phyloP scores from a whole-genome alignment of 139 green algal genomes.

The Chlamydomonas sp. region DNA sequence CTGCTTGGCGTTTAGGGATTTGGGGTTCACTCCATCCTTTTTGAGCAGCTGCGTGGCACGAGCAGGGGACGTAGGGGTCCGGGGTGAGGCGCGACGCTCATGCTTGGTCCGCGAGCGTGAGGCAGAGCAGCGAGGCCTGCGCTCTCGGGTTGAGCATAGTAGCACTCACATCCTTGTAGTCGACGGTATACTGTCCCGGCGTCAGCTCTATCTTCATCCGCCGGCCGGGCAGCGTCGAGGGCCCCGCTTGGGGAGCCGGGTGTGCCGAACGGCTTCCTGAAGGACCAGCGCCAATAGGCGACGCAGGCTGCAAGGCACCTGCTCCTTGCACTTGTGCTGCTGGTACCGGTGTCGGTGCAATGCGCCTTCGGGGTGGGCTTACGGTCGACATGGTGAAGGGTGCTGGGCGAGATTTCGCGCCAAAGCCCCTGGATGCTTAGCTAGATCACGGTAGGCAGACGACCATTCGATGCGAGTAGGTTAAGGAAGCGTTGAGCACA shows the following conservation, averaged over 20 bases:
- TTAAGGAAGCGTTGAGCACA: too few relatives aligned
- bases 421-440: neutral
- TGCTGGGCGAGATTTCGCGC: neutral
- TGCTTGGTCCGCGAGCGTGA: neutral
- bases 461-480: too few relatives aligned
- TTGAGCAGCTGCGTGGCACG: conserved; percentile 11
- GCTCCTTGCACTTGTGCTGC: neutral
- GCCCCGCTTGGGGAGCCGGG: neutral
- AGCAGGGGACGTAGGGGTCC: neutral
- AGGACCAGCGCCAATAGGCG: neutral
- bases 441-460: too few relatives aligned
- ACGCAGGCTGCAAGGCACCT: neutral
- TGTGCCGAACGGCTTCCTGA: too few relatives aligned
- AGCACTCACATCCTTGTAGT: conserved; percentile 18
- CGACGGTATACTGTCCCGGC: neutral
- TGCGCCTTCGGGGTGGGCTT: conserved; percentile 16
- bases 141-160: neutral
- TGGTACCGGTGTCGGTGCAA: neutral
- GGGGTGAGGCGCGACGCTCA: neutral
- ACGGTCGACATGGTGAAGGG: neutral
- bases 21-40: conserved; percentile 3
- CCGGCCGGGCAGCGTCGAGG: conserved; percentile 9
- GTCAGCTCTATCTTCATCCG: conserved; percentile 12
- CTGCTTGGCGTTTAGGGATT: neutral
- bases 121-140: neutral